Conservation (phyloP, 257 asterid genomes). For the Nicotiana obtusifolia region DNA sequence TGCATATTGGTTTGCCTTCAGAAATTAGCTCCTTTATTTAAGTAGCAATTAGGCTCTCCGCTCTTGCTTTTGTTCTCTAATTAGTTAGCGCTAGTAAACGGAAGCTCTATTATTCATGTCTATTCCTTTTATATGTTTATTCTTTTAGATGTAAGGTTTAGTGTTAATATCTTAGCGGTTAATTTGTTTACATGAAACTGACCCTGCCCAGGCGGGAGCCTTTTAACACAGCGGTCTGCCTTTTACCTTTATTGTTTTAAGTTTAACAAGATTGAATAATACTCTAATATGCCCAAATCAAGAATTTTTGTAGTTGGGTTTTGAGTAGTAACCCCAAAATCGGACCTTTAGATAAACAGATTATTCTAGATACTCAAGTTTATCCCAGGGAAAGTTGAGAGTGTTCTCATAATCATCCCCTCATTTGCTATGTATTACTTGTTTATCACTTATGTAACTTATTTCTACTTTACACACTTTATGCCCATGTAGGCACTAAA, state of each 20-base stretch:
- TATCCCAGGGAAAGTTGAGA: not conserved
- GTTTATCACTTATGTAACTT: conserved; percentile 9
- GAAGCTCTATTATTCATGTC: not conserved
- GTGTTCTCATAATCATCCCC: not conserved
- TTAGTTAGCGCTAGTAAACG: not conserved
- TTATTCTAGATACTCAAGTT: not conserved
- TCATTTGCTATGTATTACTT: not conserved
- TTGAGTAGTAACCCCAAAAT: not conserved
- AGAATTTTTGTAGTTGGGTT: not conserved
- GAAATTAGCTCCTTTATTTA: not conserved
- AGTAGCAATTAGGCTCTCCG: not conserved
- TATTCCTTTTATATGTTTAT: not conserved
- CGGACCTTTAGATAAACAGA: not conserved
- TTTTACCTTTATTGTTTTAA: not conserved
- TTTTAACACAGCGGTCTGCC: not conserved
- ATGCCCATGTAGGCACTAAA: conserved; percentile 49
- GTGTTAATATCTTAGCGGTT: not conserved
- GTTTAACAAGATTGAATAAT: not conserved
- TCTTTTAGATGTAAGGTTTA: not conserved
- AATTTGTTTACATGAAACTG: not conserved
- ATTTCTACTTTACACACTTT: conserved; percentile 15
- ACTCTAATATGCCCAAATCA: not conserved
- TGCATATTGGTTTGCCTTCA: not conserved
- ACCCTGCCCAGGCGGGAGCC: not conserved
- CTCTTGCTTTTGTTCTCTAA: not conserved